Evolutionary conservation across 2,329 filamentous ascomycete genomes (phyloP).

Genomic region (Lecanicillium sp.): DNA sequence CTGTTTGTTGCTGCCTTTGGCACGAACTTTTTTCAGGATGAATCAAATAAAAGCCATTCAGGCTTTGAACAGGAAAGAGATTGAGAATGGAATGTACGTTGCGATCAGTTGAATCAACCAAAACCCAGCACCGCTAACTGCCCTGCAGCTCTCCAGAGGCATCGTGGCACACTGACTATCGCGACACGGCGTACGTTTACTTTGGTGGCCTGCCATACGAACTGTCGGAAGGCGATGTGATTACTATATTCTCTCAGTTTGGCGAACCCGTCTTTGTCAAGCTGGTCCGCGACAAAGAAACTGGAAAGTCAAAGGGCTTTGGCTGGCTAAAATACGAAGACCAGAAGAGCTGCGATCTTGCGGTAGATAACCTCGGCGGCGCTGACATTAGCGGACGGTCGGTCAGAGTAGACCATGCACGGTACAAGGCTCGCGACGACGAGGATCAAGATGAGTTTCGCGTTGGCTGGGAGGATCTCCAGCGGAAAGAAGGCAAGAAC

Average conservation of each 20-base stretch:
- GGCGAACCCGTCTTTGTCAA: constrained; percentile 93
- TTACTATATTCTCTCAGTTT: constrained; percentile 95
- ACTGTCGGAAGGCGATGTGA: constrained; percentile 87
- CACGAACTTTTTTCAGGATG: constrained; percentile 46
- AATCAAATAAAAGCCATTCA: constrained; percentile 91
- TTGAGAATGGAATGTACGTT: constrained; percentile 73
- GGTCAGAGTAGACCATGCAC: constrained; percentile 82
- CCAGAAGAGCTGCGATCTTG: constrained; percentile 88
- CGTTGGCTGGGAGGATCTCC: constrained; percentile 52
- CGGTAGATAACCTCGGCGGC: constrained; percentile 91
- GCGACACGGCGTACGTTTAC: constrained; percentile 93
- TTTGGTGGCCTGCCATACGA: constrained; percentile 91
- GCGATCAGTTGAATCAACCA: background rate
- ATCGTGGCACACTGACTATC: constrained; percentile 96
- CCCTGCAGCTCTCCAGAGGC: constrained; percentile 62
- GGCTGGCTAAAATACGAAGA: constrained; percentile 98
- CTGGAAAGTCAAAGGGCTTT: constrained; percentile 89
- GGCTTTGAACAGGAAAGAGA: constrained; percentile 86
- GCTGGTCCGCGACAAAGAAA: constrained; percentile 88
- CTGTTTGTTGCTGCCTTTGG: constrained; percentile 2
- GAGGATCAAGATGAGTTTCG: constrained; percentile 53
- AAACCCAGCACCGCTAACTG: constrained; percentile 14
- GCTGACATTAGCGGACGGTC: constrained; percentile 73
- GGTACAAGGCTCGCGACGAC: constrained; percentile 84
- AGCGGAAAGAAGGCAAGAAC: constrained; percentile 39